Evolutionary conservation across 169 alveolate species (phyloP).

Genomic region (Eimeria tenella): DNA sequence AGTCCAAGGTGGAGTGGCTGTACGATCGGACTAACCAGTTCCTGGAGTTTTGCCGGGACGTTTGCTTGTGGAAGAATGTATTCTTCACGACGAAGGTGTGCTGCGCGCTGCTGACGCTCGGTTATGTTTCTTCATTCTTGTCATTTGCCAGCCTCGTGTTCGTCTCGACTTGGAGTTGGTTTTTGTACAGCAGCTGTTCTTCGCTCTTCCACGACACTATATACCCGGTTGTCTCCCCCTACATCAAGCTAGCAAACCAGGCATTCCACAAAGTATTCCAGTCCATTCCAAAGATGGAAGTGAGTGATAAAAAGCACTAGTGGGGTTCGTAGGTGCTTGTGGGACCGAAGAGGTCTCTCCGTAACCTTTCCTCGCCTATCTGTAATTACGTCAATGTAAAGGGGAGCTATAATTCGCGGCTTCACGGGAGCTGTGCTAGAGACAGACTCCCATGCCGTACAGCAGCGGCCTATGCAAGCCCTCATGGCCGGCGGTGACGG

Average conservation of each 20-base stretch:
- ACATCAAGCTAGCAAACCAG: constrained; percentile 64
- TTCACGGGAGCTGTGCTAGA: background rate
- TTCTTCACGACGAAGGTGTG: constrained; percentile 59
- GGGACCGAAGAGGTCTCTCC: constrained; percentile 21
- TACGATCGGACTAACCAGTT: constrained; percentile 54
- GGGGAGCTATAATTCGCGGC: background rate
- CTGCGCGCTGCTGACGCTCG: constrained; percentile 65
- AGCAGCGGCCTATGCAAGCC: too few species aligned
- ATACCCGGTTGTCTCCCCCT: constrained; percentile 62
- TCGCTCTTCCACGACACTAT: constrained; percentile 26
- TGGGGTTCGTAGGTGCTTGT: background rate
- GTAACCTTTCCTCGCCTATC: background rate
- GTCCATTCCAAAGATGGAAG: constrained; percentile 73
- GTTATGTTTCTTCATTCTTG: constrained; percentile 69
- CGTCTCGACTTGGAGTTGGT: constrained; percentile 60
- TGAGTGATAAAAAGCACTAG: constrained; percentile 49
- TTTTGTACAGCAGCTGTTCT: constrained; percentile 44
- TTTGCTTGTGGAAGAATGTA: constrained; percentile 65
- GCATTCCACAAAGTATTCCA: constrained; percentile 21
- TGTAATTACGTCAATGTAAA: background rate
- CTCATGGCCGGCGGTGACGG: background rate
- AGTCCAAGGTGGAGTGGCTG: background rate
- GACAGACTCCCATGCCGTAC: background rate
- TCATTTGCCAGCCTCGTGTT: constrained; percentile 69
- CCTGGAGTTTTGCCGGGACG: constrained; percentile 66